phyloP scores from a whole-genome alignment of 1,284 basidiomycete species.

The Inonotus obliquus region DNA sequence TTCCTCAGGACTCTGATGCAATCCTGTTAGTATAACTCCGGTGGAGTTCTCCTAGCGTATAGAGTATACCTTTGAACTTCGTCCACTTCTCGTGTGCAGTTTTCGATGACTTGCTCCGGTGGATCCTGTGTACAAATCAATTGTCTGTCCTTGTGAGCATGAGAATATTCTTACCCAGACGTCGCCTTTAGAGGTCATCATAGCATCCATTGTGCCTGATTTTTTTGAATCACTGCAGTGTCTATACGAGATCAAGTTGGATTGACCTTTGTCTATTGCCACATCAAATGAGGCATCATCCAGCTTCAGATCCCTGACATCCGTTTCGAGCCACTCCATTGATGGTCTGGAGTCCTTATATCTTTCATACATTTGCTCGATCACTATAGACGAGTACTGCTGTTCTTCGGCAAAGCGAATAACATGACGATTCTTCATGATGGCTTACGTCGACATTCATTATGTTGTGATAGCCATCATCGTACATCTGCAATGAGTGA shows the following conservation, averaged over 20 bases:
- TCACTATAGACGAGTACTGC: constrained; percentile 80
- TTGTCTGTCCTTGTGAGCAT: neutral
- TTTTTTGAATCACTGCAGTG: neutral
- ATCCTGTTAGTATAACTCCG: neutral
- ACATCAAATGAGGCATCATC: constrained; percentile 71
- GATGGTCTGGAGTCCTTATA: constrained; percentile 52
- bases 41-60: neutral
- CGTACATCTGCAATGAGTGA: constrained; percentile 68
- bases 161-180: constrained; percentile 66
- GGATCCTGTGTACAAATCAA: constrained; percentile 56
- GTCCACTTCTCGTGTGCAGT: constrained; percentile 78
- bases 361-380: constrained; percentile 73
- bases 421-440: neutral
- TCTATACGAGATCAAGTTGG: neutral
- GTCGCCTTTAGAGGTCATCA: constrained; percentile 86
- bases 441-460: constrained; percentile 76
- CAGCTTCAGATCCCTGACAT: constrained; percentile 73
- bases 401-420: neutral
- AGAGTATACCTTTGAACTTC: constrained; percentile 70
- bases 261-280: constrained; percentile 81
- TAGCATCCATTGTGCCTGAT: constrained; percentile 86
- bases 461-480: constrained; percentile 82
- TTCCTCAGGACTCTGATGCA: constrained; percentile 55
- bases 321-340: constrained; percentile 90
- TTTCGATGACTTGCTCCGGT: constrained; percentile 66